Conservation (phyloP, 73 alveolate genomes). For the Durusdinium trenchii region DNA sequence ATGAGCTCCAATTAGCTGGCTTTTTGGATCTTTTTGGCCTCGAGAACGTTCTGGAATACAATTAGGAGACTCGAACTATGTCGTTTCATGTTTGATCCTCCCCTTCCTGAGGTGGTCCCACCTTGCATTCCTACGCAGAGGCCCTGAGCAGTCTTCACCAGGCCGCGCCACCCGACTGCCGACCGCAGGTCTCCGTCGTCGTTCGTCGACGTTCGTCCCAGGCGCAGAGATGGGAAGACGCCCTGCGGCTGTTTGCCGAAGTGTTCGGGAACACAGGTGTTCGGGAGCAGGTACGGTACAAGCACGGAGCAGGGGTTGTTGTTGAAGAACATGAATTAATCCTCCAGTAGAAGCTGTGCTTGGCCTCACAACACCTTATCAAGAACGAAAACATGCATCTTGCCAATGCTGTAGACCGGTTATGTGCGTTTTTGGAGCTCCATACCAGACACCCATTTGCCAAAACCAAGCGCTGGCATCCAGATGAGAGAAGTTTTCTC, state of each 20-base stretch:
- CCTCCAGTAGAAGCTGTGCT: not conserved
- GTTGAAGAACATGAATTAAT: not conserved
- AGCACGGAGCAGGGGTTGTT: not conserved
- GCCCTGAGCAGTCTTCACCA: constrained; percentile 62
- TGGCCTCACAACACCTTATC: not conserved
- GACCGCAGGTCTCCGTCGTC: not conserved
- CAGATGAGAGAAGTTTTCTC: no score
- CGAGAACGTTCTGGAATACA: not conserved
- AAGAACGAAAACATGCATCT: no score
- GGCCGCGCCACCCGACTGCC: not conserved
- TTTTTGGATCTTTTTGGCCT: not conserved
- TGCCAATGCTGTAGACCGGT: not conserved
- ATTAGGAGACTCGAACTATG: not conserved
- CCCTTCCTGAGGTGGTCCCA: not conserved
- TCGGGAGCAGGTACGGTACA: no score
- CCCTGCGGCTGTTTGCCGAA: constrained; percentile 10
- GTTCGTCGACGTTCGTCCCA: not conserved
- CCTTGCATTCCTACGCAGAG: constrained; percentile 49
- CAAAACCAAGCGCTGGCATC: no score
- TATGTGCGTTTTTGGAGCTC: not conserved
- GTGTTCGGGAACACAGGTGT: not conserved
- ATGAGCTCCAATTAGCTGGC: not conserved
- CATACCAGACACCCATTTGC: constrained; percentile 16
- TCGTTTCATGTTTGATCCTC: not conserved
- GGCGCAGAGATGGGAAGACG: constrained; percentile 81